Conservation (phyloP, 2,329 filamentous ascomycete genomes). For the Ceratocystis ficicola region DNA sequence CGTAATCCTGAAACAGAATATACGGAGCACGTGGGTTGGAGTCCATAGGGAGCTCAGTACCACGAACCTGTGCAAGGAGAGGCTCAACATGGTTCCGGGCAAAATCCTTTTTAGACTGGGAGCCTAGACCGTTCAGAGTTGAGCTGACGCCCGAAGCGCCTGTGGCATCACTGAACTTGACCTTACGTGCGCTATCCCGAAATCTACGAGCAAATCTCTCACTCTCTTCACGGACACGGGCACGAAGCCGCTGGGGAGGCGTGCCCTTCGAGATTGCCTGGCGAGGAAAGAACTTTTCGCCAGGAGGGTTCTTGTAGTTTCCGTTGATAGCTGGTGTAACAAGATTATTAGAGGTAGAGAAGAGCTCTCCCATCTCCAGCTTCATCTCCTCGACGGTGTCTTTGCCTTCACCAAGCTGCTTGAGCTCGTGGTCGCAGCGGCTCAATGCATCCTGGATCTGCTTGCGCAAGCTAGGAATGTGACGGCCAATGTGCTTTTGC, state of each 20-base stretch:
- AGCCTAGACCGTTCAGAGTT: constrained; percentile 25
- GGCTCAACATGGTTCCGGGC: constrained; percentile 38
- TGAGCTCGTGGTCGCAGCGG: constrained; percentile 39
- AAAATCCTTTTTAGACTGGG: constrained; percentile 37
- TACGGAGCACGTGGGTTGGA: constrained; percentile 42
- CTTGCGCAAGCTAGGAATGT: constrained; percentile 39
- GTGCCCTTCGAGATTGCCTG: constrained; percentile 40
- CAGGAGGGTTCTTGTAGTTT: constrained; percentile 44
- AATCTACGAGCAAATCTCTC: constrained; percentile 39
- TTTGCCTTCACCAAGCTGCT: constrained; percentile 39
- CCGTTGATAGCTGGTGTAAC: constrained; percentile 42
- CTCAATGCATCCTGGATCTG: constrained; percentile 42
- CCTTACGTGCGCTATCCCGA: constrained; percentile 39
- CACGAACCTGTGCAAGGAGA: constrained; percentile 39
- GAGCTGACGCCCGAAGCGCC: constrained; percentile 24
- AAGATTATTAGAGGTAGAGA: constrained; percentile 42
- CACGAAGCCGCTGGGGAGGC: constrained; percentile 40
- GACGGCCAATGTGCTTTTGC: constrained; percentile 41
- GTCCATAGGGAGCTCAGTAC: constrained; percentile 42
- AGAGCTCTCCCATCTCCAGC: constrained; percentile 42
- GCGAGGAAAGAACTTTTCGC: constrained; percentile 40
- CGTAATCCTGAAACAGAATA: constrained; percentile 43
- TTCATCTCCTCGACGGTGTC: constrained; percentile 44
- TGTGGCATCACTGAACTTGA: constrained; percentile 31
- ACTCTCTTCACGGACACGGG: constrained; percentile 41